These are phyloP conservation scores for Fragaria iinumae DNA, from an alignment of 306 rosid genomes.

Conservation along the genomic window DNA sequence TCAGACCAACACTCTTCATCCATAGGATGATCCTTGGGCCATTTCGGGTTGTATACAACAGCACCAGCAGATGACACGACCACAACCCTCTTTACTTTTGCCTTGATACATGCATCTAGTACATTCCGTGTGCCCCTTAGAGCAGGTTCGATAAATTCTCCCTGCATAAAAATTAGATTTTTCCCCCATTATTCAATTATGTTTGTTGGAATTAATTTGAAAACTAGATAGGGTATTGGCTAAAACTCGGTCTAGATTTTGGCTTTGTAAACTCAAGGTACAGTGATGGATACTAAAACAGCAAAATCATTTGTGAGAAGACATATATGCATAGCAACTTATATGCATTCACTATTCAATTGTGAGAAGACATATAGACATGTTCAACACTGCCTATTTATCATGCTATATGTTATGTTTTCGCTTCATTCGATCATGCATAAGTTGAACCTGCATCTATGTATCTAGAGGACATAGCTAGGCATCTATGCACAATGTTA, in stretches of 20 bases:
- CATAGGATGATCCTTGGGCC: conserved; percentile 16
- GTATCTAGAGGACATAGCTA: neutral
- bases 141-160: conserved; percentile 9
- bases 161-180: neutral
- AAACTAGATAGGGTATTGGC: neutral
- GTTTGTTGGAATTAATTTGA: neutral
- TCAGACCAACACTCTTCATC: conserved; percentile 24
- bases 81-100: conserved; percentile 14
- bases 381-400: too few relatives aligned
- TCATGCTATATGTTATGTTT: too few relatives aligned
- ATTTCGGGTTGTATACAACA: conserved; percentile 2
- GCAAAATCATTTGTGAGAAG: neutral
- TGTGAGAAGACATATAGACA: neutral
- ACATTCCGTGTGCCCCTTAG: conserved; percentile 14
- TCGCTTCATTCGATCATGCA: too few relatives aligned
- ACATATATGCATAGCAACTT: neutral
- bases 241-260: neutral
- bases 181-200: neutral
- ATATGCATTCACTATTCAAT: neutral
- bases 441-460: neutral
- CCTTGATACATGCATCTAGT: conserved; percentile 8
- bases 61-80: conserved; percentile 4
- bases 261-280: neutral
- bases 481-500: too few relatives aligned
- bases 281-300: too few relatives aligned